Conservation (phyloP, 1,139 yeast species). For the Diutina ranongensis region DNA sequence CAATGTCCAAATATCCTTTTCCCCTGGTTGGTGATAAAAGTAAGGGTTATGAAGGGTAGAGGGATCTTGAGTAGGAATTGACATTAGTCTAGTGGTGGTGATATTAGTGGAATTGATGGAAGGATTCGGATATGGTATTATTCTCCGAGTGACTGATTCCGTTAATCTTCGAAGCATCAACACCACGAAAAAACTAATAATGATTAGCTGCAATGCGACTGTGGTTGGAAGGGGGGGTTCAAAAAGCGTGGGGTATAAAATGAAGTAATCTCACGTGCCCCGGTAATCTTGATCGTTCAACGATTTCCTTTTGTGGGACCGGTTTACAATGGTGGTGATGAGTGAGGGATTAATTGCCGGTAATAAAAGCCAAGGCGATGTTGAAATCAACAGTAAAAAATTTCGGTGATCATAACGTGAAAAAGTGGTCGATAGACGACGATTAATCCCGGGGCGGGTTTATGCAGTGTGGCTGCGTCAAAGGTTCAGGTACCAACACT, state of each 20-base stretch:
- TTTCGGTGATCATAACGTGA: too few relatives aligned
- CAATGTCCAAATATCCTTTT: constrained; percentile 87
- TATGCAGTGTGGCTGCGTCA: too few relatives aligned
- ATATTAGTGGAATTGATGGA: neutral
- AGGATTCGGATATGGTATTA: neutral
- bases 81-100: neutral
- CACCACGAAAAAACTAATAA: constrained; percentile 4
- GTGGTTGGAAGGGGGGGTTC: too few relatives aligned
- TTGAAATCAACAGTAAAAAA: too few relatives aligned
- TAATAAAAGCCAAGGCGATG: too few relatives aligned
- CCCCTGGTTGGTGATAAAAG: constrained; percentile 41
- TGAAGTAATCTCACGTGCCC: neutral
- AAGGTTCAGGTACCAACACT: too few relatives aligned
- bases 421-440: too few relatives aligned
- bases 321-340: too few relatives aligned
- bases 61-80: neutral
- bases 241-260: neutral
- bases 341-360: too few relatives aligned
- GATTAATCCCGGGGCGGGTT: too few relatives aligned
- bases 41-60: constrained; percentile 43
- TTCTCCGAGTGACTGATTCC: neutral
- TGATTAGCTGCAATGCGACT: constrained; percentile 3
- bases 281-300: too few relatives aligned
- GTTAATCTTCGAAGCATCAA: constrained; percentile 3
- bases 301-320: too few relatives aligned